A percentile compares a stretch with the other conserved stretches of the same genome.
phyloP scores from a whole-genome alignment of 129 eudicot species.

The Chrysanthemum makinoi region DNA sequence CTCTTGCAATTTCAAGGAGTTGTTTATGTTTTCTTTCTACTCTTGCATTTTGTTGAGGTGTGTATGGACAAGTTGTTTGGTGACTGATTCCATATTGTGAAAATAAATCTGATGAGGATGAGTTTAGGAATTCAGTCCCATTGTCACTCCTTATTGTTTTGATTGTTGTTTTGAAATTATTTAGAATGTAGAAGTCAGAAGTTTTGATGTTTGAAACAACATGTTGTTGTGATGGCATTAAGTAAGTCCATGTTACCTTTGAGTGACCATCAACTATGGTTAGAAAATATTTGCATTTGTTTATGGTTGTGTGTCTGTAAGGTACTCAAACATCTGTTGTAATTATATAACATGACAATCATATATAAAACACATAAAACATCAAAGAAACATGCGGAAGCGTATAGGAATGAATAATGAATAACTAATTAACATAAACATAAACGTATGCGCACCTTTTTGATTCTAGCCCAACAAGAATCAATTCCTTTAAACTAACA shows the following conservation, averaged over 20 bases:
- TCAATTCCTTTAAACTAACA: no score
- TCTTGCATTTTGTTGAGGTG: background rate
- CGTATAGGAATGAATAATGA: no score
- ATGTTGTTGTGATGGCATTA: background rate
- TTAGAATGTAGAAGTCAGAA: background rate
- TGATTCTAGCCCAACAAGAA: no score
- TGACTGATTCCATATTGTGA: background rate
- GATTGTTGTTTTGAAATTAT: background rate
- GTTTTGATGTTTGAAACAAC: background rate
- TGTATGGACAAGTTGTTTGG: background rate
- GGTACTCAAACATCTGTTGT: background rate
- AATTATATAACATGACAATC: no score
- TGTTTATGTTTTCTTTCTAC: background rate
- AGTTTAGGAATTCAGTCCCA: background rate
- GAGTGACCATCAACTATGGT: background rate
- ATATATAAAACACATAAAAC: no score
- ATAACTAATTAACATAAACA: no score
- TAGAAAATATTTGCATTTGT: background rate
- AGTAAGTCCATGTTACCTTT: background rate
- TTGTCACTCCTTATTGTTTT: background rate
- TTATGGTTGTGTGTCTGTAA: background rate
- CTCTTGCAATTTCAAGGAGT: background rate
- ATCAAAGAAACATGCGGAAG: no score
- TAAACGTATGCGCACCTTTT: no score
- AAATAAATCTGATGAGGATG: background rate